Conservation (phyloP, 257 asterid species). For the Cruciata laevipes region DNA sequence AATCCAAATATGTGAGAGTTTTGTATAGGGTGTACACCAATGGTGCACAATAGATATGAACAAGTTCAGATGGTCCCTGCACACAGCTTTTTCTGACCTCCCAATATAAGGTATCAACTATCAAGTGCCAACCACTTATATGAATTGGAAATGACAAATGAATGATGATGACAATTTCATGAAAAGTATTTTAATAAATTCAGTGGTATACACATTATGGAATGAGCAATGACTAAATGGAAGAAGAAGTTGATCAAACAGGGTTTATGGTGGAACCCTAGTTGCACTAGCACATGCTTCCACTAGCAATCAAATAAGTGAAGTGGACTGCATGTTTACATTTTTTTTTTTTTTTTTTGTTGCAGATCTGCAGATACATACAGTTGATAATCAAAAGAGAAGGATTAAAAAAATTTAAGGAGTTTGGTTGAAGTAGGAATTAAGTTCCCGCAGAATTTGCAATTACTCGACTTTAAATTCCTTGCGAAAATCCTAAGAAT, state of each 20-base stretch:
- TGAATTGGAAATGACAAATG: conserved; percentile 8
- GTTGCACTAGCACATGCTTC: conserved; percentile 10
- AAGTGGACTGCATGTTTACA: background rate
- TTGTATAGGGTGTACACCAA: too few species aligned
- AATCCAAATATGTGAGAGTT: too few species aligned
- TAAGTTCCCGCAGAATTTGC: too few species aligned
- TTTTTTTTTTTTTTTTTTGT: background rate
- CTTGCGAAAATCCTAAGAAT: too few species aligned
- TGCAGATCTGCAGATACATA: too few species aligned
- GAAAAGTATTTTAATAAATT: background rate
- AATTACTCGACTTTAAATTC: too few species aligned
- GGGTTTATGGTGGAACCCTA: background rate
- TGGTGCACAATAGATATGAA: too few species aligned
- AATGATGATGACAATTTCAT: background rate
- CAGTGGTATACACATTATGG: background rate
- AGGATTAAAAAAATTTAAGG: too few species aligned
- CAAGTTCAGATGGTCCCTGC: background rate
- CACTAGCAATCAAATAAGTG: conserved; percentile 3
- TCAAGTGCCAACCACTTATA: conserved; percentile 17
- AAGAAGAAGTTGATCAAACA: background rate
- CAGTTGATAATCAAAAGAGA: too few species aligned
- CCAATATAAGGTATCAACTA: conserved; percentile 24
- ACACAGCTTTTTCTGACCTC: conserved; percentile 24
- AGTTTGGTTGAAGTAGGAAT: too few species aligned
- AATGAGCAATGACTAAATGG: background rate